Evolutionary conservation across 164 flowering plant species (phyloP).

Genomic region (Vitis amurensis): DNA sequence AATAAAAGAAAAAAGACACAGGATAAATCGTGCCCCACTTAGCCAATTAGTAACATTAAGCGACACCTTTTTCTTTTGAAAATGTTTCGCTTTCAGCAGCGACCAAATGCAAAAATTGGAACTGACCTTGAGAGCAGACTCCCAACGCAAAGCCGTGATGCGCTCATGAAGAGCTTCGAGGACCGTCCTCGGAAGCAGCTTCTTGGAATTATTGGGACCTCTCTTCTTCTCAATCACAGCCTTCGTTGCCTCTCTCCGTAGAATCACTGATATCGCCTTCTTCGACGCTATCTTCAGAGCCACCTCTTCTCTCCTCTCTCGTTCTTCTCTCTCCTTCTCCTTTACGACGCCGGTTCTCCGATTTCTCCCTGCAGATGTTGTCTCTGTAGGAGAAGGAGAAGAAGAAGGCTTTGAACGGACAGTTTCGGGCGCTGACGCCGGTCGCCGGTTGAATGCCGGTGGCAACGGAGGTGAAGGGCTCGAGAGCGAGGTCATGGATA

Average conservation of each 20-base stretch:
- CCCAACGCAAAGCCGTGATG: slow-evolving; percentile 86
- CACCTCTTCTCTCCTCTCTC: slow-evolving; percentile 71
- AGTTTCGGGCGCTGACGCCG: background rate
- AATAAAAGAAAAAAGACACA: no score
- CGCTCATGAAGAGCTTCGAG: slow-evolving; percentile 95
- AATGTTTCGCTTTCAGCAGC: no score
- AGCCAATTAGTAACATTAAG: no score
- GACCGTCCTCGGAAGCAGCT: slow-evolving; percentile 73
- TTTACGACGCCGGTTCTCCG: slow-evolving; percentile 4
- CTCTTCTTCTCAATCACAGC: slow-evolving; percentile 83
- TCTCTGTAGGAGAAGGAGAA: slow-evolving; percentile 11
- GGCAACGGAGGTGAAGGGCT: slow-evolving; percentile 15
- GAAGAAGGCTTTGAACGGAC: background rate
- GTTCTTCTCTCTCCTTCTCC: slow-evolving; percentile 38
- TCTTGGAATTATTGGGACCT: slow-evolving; percentile 66
- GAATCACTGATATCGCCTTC: slow-evolving; percentile 84
- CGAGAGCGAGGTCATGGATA: slow-evolving; percentile 17
- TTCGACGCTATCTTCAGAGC: slow-evolving; percentile 78
- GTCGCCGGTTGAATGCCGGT: slow-evolving; percentile 9
- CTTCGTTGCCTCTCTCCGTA: slow-evolving; percentile 84
- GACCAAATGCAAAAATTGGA: no score
- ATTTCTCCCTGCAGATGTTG: background rate
- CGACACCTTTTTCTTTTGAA: no score
- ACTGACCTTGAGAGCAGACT: slow-evolving; percentile 86
- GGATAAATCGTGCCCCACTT: no score